phyloP scores from a whole-genome alignment of 2,329 filamentous ascomycete genomes.

The Colletotrichum higginsianum region DNA sequence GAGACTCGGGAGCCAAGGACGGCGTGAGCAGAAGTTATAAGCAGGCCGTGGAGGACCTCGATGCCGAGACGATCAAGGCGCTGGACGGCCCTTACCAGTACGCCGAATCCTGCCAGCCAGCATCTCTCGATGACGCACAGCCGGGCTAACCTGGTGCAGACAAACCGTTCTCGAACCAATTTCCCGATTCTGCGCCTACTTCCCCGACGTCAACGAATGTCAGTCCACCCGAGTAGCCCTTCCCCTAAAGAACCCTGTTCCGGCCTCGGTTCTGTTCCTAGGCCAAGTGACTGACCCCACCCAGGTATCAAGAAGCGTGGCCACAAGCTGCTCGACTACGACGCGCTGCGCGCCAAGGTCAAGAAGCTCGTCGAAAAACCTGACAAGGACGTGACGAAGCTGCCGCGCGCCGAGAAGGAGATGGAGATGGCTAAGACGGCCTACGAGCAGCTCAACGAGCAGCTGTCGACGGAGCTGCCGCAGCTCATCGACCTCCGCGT shows the following conservation, averaged over 20 bases:
- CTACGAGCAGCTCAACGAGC: slow-evolving; percentile 98
- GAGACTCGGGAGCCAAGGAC: slow-evolving; percentile 93
- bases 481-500: slow-evolving; percentile 97
- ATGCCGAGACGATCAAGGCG: slow-evolving; percentile 98
- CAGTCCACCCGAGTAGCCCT: slow-evolving; percentile 48
- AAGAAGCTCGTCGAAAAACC: slow-evolving; percentile 98
- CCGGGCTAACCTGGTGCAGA: slow-evolving; percentile 57
- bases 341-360: slow-evolving; percentile 93
- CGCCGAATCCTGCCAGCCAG: slow-evolving; percentile 11
- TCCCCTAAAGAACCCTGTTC: neutral
- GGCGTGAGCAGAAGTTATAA: slow-evolving; percentile 98
- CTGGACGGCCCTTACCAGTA: slow-evolving; percentile 94
- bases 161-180: slow-evolving; percentile 97
- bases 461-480: slow-evolving; percentile 91
- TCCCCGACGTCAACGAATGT: slow-evolving; percentile 99
- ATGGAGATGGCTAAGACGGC: slow-evolving; percentile 92
- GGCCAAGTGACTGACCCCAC: neutral
- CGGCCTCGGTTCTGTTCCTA: neutral
- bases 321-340: slow-evolving; percentile 98
- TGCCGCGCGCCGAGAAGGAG: slow-evolving; percentile 96
- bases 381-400: slow-evolving; percentile 97
- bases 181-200: slow-evolving; percentile 96
- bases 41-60: slow-evolving; percentile 96
- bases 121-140: slow-evolving; percentile 39
- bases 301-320: slow-evolving; percentile 96